These are phyloP conservation scores for Annulohypoxylon bovei DNA, from an alignment of 495 filamentous ascomycete species.

Conservation along the genomic window DNA sequence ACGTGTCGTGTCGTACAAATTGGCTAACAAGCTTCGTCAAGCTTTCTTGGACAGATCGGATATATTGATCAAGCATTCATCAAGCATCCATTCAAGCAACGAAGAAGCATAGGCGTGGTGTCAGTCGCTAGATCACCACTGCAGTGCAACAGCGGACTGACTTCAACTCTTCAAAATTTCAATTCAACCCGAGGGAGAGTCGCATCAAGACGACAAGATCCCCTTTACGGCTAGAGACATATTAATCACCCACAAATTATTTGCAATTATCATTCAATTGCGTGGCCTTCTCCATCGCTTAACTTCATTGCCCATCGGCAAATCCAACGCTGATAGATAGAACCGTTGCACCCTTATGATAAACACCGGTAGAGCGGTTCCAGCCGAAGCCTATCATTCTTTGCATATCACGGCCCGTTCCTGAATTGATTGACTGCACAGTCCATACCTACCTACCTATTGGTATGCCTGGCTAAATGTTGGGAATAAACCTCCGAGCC, in stretches of 20 bases:
- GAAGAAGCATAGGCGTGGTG: conserved; percentile 27
- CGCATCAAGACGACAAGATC: conserved; percentile 3
- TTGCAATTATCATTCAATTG: conserved; percentile 35
- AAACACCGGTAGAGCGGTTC: conserved; percentile 34
- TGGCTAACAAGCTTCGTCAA: conserved; percentile 44
- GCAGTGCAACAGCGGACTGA: conserved; percentile 37
- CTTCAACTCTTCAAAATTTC: conserved; percentile 5
- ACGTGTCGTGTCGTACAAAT: conserved; percentile 27
- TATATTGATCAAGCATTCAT: conserved; percentile 23
- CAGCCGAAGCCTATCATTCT: conserved; percentile 25
- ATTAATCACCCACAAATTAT: conserved; percentile 10
- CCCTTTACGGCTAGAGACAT: conserved; percentile 8
- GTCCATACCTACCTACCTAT: background rate
- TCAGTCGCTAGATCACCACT: conserved; percentile 32
- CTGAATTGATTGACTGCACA: conserved; percentile 28
- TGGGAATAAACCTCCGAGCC: conserved; percentile 26
- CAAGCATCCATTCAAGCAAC: conserved; percentile 6
- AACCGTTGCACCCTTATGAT: conserved; percentile 8
- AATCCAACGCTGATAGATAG: conserved; percentile 27
- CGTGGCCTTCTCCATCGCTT: conserved; percentile 30
- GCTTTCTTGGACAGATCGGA: conserved; percentile 39
- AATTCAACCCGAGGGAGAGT: conserved; percentile 22
- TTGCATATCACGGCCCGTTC: conserved; percentile 34
- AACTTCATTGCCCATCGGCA: conserved; percentile 31
- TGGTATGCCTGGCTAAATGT: conserved; percentile 27